phyloP scores from a whole-genome alignment of 2,329 filamentous ascomycete genomes.

The Mycocentrospora acerina region DNA sequence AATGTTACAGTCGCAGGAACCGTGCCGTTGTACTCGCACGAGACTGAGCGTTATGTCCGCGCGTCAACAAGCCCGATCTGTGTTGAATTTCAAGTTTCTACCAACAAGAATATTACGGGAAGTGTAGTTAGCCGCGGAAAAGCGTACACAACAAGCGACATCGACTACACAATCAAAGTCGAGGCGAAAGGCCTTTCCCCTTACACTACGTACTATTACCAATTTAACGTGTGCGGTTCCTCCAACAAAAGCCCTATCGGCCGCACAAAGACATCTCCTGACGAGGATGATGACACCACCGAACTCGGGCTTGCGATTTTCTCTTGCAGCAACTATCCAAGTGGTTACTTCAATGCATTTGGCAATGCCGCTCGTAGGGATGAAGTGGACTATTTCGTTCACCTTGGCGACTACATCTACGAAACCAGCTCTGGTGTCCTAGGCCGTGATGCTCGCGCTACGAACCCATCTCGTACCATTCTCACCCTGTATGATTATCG shows the following conservation, averaged over 20 bases:
- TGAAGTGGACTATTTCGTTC: conserved; percentile 45
- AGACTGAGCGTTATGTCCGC: conserved; percentile 54
- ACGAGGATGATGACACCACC: conserved; percentile 56
- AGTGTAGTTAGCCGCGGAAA: conserved; percentile 57
- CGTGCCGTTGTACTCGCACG: conserved; percentile 56
- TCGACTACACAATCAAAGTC: conserved; percentile 75
- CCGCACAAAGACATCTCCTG: conserved; percentile 69
- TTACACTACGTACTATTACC: conserved; percentile 69
- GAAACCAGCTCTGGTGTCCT: conserved; percentile 21
- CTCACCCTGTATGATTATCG: conserved; percentile 49
- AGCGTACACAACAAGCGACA: conserved; percentile 69
- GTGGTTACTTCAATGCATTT: conserved; percentile 53
- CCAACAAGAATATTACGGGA: conserved; percentile 47
- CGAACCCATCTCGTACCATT: conserved; percentile 20
- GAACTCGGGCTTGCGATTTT: conserved; percentile 67
- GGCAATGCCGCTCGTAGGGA: conserved; percentile 45
- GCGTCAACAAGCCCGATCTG: conserved; percentile 65
- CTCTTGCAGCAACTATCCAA: conserved; percentile 61
- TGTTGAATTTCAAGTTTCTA: conserved; percentile 64
- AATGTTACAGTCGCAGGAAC: conserved; percentile 59
- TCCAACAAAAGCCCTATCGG: conserved; percentile 63
- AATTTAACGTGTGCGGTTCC: conserved; percentile 68
- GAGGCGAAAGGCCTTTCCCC: conserved; percentile 64
- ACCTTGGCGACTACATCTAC: conserved; percentile 49
- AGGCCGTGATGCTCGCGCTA: conserved; percentile 8